Percentiles rank a stretch among this genome's conserved stretches.
Evolutionary conservation across 306 rosid species (phyloP).

Genomic region (Cicer arietinum): DNA sequence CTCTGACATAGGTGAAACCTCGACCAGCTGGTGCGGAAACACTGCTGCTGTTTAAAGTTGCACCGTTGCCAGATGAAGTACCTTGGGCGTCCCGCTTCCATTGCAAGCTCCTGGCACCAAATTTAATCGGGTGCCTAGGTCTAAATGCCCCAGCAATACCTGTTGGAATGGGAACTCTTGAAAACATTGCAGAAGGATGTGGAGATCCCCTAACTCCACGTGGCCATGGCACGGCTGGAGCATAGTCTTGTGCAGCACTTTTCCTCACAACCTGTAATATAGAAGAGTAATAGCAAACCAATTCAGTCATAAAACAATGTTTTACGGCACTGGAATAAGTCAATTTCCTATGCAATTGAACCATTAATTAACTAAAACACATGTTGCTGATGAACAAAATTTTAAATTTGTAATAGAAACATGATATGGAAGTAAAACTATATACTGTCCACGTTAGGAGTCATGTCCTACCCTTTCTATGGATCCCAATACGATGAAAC

Average conservation of each 20-base stretch:
- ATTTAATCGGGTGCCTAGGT: conserved; percentile 61
- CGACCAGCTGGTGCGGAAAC: conserved; percentile 56
- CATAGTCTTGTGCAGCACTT: conserved; percentile 62
- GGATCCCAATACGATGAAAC: neutral
- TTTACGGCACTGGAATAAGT: neutral
- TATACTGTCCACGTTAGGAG: neutral
- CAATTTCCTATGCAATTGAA: neutral
- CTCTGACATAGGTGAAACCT: conserved; percentile 77
- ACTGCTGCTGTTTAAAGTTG: conserved; percentile 47
- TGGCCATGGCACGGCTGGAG: conserved; percentile 63
- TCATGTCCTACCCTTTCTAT: neutral
- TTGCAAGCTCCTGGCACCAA: conserved; percentile 83
- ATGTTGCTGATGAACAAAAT: neutral
- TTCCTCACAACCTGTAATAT: conserved; percentile 71
- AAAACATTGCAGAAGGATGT: conserved; percentile 63
- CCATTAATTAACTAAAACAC: neutral
- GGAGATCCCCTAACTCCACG: conserved; percentile 55
- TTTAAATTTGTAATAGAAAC: conserved; percentile 10
- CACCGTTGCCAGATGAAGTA: conserved; percentile 46
- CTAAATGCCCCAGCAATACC: conserved; percentile 65
- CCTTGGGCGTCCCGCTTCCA: conserved; percentile 82
- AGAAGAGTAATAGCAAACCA: conserved; percentile 26
- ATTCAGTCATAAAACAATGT: neutral
- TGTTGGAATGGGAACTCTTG: conserved; percentile 60
- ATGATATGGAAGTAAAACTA: neutral